Percentiles rank a stretch among this genome's conserved stretches.
Evolutionary conservation across 305 asterid species (phyloP).

Genomic region (Ruellia speciosa): DNA sequence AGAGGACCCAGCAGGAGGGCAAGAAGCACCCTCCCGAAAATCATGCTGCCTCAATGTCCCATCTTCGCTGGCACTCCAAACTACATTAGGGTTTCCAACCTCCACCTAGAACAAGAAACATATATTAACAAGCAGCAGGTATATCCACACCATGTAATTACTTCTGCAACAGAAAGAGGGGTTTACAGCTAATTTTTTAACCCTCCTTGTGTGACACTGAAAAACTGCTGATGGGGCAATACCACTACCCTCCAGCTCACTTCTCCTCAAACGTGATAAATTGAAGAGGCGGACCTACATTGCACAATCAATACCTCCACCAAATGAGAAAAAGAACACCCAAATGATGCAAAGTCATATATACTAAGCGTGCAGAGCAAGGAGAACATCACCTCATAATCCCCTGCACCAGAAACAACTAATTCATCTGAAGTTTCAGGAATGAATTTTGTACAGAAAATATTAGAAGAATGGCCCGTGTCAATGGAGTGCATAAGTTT

Average conservation of each 20-base stretch:
- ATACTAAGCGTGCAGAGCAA: slow-evolving; percentile 13
- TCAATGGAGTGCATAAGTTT: slow-evolving; percentile 80
- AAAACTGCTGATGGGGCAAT: slow-evolving; percentile 58
- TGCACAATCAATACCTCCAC: slow-evolving; percentile 18
- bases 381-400: slow-evolving; percentile 64
- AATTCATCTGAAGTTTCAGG: slow-evolving; percentile 94
- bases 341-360: slow-evolving; percentile 10
- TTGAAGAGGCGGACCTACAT: slow-evolving; percentile 89
- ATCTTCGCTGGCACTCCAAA: slow-evolving; percentile 99
- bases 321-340: slow-evolving; percentile 11
- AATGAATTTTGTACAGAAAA: slow-evolving; percentile 89
- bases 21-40: slow-evolving; percentile 89
- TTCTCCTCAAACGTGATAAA: slow-evolving; percentile 57
- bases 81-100: slow-evolving; percentile 89
- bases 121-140: slow-evolving; percentile 17
- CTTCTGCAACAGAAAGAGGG: slow-evolving; percentile 24
- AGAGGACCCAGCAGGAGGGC: slow-evolving; percentile 91
- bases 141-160: slow-evolving; percentile 16
- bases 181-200: slow-evolving; percentile 89
- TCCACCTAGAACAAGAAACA: slow-evolving; percentile 56
- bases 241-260: slow-evolving; percentile 43
- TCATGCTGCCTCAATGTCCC: slow-evolving; percentile 98
- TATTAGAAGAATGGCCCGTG: slow-evolving; percentile 87
- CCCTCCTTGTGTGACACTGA: slow-evolving; percentile 88
- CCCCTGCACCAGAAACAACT: slow-evolving; percentile 98